phyloP scores from a whole-genome alignment of 1,139 yeast genomes.

The Sugiyamaella castrensis region DNA sequence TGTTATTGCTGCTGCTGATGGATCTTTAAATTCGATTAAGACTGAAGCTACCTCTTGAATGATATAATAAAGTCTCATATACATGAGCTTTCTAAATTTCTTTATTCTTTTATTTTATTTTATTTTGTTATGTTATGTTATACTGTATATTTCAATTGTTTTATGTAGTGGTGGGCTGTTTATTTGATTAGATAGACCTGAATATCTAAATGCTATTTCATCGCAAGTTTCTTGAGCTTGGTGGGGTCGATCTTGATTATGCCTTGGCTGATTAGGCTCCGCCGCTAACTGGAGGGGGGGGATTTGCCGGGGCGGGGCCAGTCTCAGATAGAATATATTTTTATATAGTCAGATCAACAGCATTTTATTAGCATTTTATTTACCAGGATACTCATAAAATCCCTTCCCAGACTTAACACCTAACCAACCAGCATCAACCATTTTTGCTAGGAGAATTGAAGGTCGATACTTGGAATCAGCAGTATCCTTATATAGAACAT shows the following conservation, averaged over 20 bases:
- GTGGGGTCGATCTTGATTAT: no score
- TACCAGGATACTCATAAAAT: constrained; percentile 39
- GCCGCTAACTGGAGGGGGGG: no score
- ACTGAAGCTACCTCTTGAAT: constrained; percentile 12
- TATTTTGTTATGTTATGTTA: neutral
- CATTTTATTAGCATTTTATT: constrained; percentile 10
- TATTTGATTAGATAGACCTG: no score
- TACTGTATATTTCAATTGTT: no score
- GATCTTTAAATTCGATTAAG: constrained; percentile 12
- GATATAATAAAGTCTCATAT: no score
- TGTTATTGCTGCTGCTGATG: constrained; percentile 4
- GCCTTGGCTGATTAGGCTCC: no score
- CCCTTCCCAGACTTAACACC: constrained; percentile 45
- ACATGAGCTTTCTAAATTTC: neutral
- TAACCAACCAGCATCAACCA: constrained; percentile 46
- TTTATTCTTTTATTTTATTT: neutral
- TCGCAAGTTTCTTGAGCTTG: no score
- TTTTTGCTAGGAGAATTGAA: constrained; percentile 38
- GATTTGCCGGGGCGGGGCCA: no score
- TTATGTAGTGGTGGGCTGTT: no score
- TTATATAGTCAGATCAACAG: no score
- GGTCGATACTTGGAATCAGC: constrained; percentile 46
- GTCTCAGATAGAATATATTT: no score
- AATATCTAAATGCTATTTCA: no score
- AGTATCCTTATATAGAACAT: constrained; percentile 42